A percentile compares a stretch with the other conserved stretches of the same genome.
Evolutionary conservation across 202 grass and related monocot genomes (phyloP).

Genomic region (Cymbopogon flexuosus): DNA sequence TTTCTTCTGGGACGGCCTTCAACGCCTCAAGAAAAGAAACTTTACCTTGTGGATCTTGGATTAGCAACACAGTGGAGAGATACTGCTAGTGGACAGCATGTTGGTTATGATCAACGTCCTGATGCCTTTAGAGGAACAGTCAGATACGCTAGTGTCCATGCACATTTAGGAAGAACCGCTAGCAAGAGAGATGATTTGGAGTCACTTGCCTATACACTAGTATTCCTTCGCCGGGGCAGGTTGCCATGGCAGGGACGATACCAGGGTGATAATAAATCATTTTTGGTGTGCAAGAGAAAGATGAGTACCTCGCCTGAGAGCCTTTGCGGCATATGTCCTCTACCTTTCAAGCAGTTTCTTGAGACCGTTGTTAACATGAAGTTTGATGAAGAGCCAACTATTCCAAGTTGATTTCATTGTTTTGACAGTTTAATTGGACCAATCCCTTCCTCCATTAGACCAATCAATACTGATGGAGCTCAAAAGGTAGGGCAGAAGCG

Average conservation of each 20-base stretch:
- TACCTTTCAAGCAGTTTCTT: conserved; percentile 70
- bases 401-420: conserved; percentile 71
- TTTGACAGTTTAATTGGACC: conserved; percentile 76
- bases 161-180: conserved; percentile 85
- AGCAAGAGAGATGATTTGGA: conserved; percentile 87
- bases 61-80: conserved; percentile 90
- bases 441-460: conserved; percentile 70
- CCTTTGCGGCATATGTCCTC: conserved; percentile 65
- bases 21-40: conserved; percentile 77
- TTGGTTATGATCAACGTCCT: conserved; percentile 77
- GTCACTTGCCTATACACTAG: conserved; percentile 77
- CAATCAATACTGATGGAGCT: conserved; percentile 73
- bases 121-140: conserved; percentile 91
- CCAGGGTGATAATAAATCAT: conserved; percentile 84
- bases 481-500: conserved; percentile 87
- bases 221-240: conserved; percentile 79
- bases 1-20: conserved; percentile 71
- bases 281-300: conserved; percentile 92
- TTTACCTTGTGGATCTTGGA: conserved; percentile 88
- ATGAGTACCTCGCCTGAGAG: conserved; percentile 69
- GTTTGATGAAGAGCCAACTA: conserved; percentile 92
- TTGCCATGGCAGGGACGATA: conserved; percentile 91
- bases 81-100: conserved; percentile 44
- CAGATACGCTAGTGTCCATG: conserved; percentile 80
- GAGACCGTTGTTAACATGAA: conserved; percentile 80